Evolutionary conservation across 192 early-diverging fungal genomes (phyloP), one percentile per base, ranked within the genome.

Genomic region (Backusella luteola): DNA sequence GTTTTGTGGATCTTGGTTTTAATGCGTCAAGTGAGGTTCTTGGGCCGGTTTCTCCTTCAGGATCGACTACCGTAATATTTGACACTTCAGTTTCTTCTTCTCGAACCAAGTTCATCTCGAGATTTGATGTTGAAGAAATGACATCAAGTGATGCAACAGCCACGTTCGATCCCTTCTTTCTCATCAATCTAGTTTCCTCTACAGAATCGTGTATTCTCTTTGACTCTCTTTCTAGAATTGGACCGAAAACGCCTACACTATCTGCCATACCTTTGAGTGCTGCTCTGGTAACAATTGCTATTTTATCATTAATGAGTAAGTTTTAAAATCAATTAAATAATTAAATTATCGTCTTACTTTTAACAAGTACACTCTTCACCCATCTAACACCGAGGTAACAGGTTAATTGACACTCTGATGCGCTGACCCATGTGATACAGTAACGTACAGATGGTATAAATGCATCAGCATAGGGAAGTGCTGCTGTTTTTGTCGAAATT

Each of bases 291-390:
- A 93, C 89, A 72, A 93, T 88, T 34, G 81, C 86, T 81, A 26
- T 23, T 66, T 19, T n/a, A 49, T 49, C 1, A n/a, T 56, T 52
- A 17, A 32, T n/a, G 42, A 2, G 71, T 34, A 29, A 71, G 11
- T 19, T 29, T 53, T 39, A 39, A 39, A 36, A 67, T 26, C 21
- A 56, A 9, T 12, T 63, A 15, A 11, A 2, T 67, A 35, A 69
- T n/a, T 49, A 49, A 3, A 17, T 53, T 6, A 2, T 66, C 5
- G 14, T 67, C 34, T 41, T 73, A 89, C 88, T 70, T 71, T 93
- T 93, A 8, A 92, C 86, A 84, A 94, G 86, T 6, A 89, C 84
- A 41, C 83, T 90, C 77, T 94, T 94, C 77, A 88, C 81, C 80
- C 88, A 94, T 73, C 87, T 84, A 21, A 94, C 85, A n/a, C 91